A percentile compares a stretch with the other conserved stretches of the same genome.
phyloP scores from a whole-genome alignment of 768 basidiomycete genomes.

The Coprinopsis strossmayeri region DNA sequence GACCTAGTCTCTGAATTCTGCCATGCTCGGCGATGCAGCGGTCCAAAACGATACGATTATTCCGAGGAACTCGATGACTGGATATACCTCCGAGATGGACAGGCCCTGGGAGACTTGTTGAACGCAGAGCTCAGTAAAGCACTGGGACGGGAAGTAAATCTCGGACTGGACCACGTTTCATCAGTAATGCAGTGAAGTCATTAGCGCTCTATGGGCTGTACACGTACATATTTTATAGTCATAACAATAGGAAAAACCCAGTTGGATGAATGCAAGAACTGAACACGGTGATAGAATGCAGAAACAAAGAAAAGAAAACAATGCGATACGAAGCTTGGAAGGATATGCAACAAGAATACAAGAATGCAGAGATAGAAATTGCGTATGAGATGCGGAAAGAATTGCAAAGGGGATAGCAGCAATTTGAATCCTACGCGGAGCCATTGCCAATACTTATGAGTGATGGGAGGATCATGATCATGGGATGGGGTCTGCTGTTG shows the following conservation, averaged over 20 bases:
- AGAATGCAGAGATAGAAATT: not conserved
- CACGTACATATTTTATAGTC: not conserved
- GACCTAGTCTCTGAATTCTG: not conserved
- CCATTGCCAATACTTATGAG: too few species aligned
- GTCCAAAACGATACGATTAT: conserved; percentile 91
- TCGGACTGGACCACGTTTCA: conserved; percentile 22
- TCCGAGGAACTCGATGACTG: conserved; percentile 49
- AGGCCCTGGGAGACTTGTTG: conserved; percentile 53
- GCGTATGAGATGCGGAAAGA: too few species aligned
- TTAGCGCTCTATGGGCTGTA: not conserved
- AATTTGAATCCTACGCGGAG: too few species aligned
- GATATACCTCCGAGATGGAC: conserved; percentile 70
- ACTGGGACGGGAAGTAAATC: conserved; percentile 24
- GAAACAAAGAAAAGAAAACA: too few species aligned
- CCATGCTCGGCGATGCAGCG: conserved; percentile 37
- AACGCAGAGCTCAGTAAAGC: conserved; percentile 54
- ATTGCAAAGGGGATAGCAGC: not conserved
- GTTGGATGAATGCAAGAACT: not conserved
- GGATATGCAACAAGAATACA: not conserved
- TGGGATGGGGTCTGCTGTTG: too few species aligned
- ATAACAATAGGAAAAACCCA: conserved; percentile 1
- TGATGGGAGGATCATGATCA: too few species aligned
- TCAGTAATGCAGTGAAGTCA: conserved; percentile 10
- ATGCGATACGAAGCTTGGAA: not conserved
- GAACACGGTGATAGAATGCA: too few species aligned